A percentile compares a stretch with the other conserved stretches of the same genome.
phyloP scores from a whole-genome alignment of 129 eudicot species.

The Deinandra increscens region DNA sequence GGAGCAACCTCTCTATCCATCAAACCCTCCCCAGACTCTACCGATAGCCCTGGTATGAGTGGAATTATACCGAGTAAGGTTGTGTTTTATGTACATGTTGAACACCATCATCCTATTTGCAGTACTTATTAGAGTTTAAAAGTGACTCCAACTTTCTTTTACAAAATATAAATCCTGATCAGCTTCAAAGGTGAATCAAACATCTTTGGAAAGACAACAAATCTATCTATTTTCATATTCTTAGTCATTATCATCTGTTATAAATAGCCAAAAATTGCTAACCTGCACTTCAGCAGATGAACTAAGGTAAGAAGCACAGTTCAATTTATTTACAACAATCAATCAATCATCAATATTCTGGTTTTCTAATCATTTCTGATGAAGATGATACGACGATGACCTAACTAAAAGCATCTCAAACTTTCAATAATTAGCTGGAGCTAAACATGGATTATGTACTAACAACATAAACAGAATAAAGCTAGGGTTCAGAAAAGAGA shows the following conservation, averaged over 20 bases:
- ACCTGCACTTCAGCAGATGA: conserved; percentile 7
- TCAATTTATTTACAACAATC: no score
- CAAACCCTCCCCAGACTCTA: no score
- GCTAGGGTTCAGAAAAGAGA: conserved; percentile 22
- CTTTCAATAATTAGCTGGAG: neutral
- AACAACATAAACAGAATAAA: neutral
- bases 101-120: neutral
- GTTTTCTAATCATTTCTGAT: neutral
- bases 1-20: no score
- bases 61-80: no score
- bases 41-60: no score
- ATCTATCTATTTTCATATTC: neutral
- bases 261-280: conserved; percentile 5
- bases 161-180: neutral
- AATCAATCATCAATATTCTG: neutral
- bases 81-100: neutral
- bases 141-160: neutral
- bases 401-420: neutral
- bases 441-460: neutral
- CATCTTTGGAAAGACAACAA: no score
- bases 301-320: neutral
- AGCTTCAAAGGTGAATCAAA: no score
- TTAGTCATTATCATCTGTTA: neutral
- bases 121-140: neutral
- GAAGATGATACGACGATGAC: neutral